Base-by-base conservation (phyloP, 2,329 filamentous ascomycete species). In the Pseudogymnoascus sp. region DNA sequence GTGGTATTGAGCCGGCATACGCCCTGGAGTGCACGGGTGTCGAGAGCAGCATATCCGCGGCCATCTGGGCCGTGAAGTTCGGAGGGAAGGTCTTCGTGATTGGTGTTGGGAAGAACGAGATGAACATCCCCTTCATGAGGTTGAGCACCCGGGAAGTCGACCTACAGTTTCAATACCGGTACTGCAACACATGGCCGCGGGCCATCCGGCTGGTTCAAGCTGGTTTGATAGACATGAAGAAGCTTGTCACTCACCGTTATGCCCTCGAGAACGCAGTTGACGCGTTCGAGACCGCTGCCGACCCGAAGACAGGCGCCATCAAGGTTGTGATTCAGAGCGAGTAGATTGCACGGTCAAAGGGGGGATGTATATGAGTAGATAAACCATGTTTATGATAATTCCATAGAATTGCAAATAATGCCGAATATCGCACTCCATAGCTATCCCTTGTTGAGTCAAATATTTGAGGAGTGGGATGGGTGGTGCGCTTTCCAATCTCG, bases 51-150 rank as follows among this genome's bases (percentile, higher is more conserved):
- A 89, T 97, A 71, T 85, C 86, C 5, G 83, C 90, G 29, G 91
- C 92, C 62, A 93, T 97, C 74, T 95, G 93, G 83, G 88, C 90
- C 9, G 85, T 89, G 74, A 96, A 93, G 78, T 97, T 97, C 72
- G 95, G 93, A 68, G 93, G 95, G 70, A 96, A 96, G 78, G 93
- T 97, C 62, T 97, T 97, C 73, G 89, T 97, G 67, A 96, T 97
- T 68, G 93, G 93, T 42, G 93, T 97, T 2, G 95, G 93, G 68
- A 93, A 90, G 82, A 93, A 95, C 75, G 91, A 97, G 80, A 95
- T 97, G 80, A 91, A 85, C 77, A 89, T 97, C 67, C 93, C 93
- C 29, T 97, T 97, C 76, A 97, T 97, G 93, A 81, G 91, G 61
- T 83, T 93, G 64, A 93, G 89, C 71, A 93, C 93, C 5, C 85